Conservation (phyloP, 495 filamentous ascomycete species). For the Rostrohypoxylon terebratum region DNA sequence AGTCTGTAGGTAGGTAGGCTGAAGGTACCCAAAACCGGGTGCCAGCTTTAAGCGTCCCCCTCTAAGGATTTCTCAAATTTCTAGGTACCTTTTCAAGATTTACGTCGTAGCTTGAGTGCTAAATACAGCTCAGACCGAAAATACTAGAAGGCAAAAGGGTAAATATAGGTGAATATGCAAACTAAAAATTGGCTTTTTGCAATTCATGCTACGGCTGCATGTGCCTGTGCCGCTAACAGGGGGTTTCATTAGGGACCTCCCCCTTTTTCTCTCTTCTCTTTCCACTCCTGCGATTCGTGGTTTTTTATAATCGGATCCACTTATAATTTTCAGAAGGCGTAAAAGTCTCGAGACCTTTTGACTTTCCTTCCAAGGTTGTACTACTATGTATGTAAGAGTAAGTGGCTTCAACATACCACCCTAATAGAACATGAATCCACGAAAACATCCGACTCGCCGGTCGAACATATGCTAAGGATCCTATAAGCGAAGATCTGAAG, state of each 20-base stretch:
- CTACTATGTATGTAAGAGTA: background rate
- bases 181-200: slow-evolving; percentile 27
- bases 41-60: slow-evolving; percentile 30
- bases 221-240: slow-evolving; percentile 31
- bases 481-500: slow-evolving; percentile 18
- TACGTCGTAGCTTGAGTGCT: slow-evolving; percentile 30
- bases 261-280: slow-evolving; percentile 18
- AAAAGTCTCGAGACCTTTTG: background rate
- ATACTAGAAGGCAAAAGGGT: background rate
- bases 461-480: slow-evolving; percentile 16
- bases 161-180: slow-evolving; percentile 2
- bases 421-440: slow-evolving; percentile 15
- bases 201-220: slow-evolving; percentile 32
- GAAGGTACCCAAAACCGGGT: background rate
- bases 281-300: slow-evolving; percentile 34
- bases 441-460: slow-evolving; percentile 29
- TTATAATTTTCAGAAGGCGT: slow-evolving; percentile 15
- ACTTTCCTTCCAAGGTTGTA: background rate
- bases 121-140: slow-evolving; percentile 40
- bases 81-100: slow-evolving; percentile 2
- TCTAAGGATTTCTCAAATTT: slow-evolving; percentile 27
- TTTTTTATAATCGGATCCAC: slow-evolving; percentile 27
- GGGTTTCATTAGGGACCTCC: slow-evolving; percentile 9
- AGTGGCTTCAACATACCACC: slow-evolving; percentile 22
- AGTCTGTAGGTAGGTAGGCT: too few species aligned